These are phyloP conservation scores for Penicillium capsulatum DNA, from an alignment of 2,329 filamentous ascomycete species.

Conservation along the genomic window DNA sequence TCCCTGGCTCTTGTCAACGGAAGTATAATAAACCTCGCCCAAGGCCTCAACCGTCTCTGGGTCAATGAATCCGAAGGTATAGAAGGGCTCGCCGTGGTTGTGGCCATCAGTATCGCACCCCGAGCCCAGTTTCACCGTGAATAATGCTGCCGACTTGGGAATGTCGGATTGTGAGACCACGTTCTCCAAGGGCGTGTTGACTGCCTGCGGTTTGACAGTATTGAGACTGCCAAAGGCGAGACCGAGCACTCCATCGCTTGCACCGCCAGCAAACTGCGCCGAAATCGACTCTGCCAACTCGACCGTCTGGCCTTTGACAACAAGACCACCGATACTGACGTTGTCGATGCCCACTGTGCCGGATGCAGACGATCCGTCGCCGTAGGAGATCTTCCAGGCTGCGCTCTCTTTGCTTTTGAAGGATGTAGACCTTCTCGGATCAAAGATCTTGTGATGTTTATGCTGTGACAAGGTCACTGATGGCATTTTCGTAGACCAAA, in stretches of 20 bases:
- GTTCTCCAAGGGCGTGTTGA: constrained; percentile 63
- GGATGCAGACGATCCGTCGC: constrained; percentile 63
- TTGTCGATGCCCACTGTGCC: constrained; percentile 62
- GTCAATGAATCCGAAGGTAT: constrained; percentile 71
- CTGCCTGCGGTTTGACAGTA: constrained; percentile 53
- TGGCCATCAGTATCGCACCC: constrained; percentile 47
- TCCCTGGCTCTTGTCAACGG: constrained; percentile 60
- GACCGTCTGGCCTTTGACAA: constrained; percentile 59
- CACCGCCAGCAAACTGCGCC: constrained; percentile 51
- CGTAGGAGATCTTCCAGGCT: constrained; percentile 64
- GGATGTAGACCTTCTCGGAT: constrained; percentile 58
- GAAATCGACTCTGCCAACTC: constrained; percentile 61
- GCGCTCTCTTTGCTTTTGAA: constrained; percentile 49
- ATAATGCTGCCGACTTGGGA: constrained; percentile 52
- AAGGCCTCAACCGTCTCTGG: constrained; percentile 54
- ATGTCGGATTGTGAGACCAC: constrained; percentile 60
- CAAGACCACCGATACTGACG: constrained; percentile 59
- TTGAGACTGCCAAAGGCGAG: constrained; percentile 64
- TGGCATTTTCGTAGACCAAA: constrained; percentile 53
- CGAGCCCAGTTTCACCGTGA: constrained; percentile 61
- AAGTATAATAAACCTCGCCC: constrained; percentile 56
- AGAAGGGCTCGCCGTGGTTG: constrained; percentile 55
- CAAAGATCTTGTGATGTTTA: constrained; percentile 53
- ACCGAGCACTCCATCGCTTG: constrained; percentile 63
- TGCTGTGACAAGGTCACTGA: constrained; percentile 32